Percentiles rank a stretch among this genome's conserved stretches.
Conservation (phyloP, 2,329 filamentous ascomycete genomes). For the Fusarium fujikuroi region DNA sequence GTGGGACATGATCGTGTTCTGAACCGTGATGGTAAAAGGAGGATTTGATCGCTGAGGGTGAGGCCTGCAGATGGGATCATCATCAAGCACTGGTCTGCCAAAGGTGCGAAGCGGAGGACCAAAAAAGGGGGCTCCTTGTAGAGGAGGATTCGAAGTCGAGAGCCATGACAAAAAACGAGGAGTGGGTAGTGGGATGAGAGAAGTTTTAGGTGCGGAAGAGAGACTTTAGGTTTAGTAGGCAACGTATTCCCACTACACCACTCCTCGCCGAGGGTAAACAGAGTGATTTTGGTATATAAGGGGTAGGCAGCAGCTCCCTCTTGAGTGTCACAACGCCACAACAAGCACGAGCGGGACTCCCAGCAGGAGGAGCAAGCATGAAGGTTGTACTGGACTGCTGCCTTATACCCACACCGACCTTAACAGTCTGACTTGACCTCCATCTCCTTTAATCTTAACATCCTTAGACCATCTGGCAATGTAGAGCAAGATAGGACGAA, state of each 20-base stretch:
- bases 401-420: neutral
- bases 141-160: neutral
- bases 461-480: too few species aligned
- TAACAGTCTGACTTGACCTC: neutral
- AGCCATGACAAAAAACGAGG: neutral
- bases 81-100: neutral
- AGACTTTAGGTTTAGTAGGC: neutral
- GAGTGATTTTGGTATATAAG: neutral
- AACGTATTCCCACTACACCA: neutral
- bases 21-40: too few species aligned
- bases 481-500: fast-evolving
- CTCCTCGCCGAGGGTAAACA: neutral
- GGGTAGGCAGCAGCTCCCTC: neutral
- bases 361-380: neutral
- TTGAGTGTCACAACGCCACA: neutral
- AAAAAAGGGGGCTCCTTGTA: neutral
- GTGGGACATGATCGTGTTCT: too few species aligned
- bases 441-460: neutral
- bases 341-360: neutral
- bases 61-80: neutral
- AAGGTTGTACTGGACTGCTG: neutral
- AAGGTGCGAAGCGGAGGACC: neutral
- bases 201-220: neutral
- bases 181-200: conserved; percentile 1
- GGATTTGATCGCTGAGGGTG: fast-evolving